Evolutionary conservation across 345 rosid genomes (phyloP).

Genomic region (Nasturtium officinale): DNA sequence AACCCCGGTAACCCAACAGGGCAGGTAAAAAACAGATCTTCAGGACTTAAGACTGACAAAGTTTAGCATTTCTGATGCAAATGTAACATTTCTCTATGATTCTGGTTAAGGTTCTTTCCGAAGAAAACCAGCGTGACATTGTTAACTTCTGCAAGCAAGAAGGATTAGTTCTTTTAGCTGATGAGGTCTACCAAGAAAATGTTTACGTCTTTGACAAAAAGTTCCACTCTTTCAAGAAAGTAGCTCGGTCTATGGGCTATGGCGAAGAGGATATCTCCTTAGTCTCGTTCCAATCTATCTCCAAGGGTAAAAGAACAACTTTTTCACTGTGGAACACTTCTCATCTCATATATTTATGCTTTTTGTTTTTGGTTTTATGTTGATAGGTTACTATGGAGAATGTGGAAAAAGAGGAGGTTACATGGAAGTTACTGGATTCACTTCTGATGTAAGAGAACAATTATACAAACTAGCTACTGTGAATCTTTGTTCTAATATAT

Average conservation of each 20-base stretch:
- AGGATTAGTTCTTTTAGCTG: constrained; percentile 89
- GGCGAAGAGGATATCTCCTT: constrained; percentile 66
- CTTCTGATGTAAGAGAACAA: constrained; percentile 74
- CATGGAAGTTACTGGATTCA: constrained; percentile 91
- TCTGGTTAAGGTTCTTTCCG: constrained; percentile 72
- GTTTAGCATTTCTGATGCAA: neutral
- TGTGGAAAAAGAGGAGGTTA: constrained; percentile 98
- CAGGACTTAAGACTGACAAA: neutral
- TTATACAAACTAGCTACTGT: constrained; percentile 89
- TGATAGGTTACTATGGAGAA: constrained; percentile 82
- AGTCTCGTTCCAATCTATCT: constrained; percentile 87
- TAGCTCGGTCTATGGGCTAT: constrained; percentile 75
- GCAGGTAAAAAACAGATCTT: constrained; percentile 52
- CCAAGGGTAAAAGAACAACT: constrained; percentile 58
- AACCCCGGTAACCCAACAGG: constrained; percentile 97
- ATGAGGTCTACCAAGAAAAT: constrained; percentile 92
- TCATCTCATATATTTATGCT: neutral
- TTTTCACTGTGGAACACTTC: neutral
- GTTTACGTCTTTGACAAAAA: constrained; percentile 83
- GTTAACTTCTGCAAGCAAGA: constrained; percentile 85
- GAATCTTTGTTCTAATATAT: constrained; percentile 84
- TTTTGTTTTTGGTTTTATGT: neutral
- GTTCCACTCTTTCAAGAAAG: constrained; percentile 85
- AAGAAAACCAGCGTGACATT: constrained; percentile 71
- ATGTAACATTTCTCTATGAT: neutral